Conservation (phyloP, 306 rosid species). For the Fragaria iinumae region DNA sequence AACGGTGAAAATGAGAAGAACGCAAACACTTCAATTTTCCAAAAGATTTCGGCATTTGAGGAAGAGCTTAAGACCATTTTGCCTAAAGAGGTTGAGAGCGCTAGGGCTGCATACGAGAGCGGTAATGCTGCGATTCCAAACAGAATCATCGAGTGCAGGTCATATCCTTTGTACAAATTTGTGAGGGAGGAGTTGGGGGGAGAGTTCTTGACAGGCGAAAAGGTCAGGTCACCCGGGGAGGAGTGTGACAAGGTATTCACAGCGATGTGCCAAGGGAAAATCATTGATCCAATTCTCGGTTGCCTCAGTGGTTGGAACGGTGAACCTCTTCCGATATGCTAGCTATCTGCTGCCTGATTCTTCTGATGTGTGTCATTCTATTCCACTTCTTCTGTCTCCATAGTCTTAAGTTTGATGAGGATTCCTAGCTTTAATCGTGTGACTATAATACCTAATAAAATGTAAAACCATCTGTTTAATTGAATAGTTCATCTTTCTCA, state of each 20-base stretch:
- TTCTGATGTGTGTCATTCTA: not conserved
- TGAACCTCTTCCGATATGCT: slow-evolving; percentile 74
- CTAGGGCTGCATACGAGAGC: slow-evolving; percentile 53
- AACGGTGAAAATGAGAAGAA: slow-evolving; percentile 60
- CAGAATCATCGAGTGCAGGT: slow-evolving; percentile 71
- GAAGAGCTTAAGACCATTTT: slow-evolving; percentile 59
- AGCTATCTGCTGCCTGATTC: not conserved
- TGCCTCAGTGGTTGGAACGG: slow-evolving; percentile 85
- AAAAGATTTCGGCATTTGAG: slow-evolving; percentile 71
- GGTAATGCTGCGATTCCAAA: slow-evolving; percentile 48
- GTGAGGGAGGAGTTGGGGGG: slow-evolving; percentile 70
- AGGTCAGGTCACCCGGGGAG: slow-evolving; percentile 67
- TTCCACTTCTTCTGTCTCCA: not conserved
- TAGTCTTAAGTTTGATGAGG: slow-evolving; percentile 8
- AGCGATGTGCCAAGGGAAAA: slow-evolving; percentile 74
- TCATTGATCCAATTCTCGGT: slow-evolving; percentile 74
- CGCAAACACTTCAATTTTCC: slow-evolving; percentile 69
- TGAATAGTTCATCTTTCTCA: not conserved
- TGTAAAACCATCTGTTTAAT: slow-evolving; percentile 9
- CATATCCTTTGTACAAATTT: slow-evolving; percentile 80
- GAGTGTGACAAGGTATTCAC: slow-evolving; percentile 74
- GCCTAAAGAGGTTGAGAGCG: slow-evolving; percentile 77
- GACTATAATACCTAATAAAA: slow-evolving; percentile 18
- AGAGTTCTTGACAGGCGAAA: slow-evolving; percentile 61
- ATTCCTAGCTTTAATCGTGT: slow-evolving; percentile 9